Conservation (phyloP, 495 filamentous ascomycete genomes). For the Penicillium bialowiezense region DNA sequence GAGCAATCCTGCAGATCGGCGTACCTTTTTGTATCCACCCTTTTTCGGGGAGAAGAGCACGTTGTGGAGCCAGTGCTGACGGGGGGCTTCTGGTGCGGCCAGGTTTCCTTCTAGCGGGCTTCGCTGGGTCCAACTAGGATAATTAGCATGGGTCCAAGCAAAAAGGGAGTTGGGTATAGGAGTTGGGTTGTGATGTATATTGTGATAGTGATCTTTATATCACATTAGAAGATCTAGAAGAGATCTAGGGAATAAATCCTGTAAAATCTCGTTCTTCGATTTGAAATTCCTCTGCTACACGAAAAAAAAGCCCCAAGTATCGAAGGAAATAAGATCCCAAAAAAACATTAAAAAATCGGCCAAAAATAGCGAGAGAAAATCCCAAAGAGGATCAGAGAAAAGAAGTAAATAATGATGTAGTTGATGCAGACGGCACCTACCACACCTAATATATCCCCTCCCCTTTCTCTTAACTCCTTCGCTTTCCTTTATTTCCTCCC, state of each 20-base stretch:
- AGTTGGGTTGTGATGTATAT: constrained; percentile 16
- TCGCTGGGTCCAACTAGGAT: constrained; percentile 25
- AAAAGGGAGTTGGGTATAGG: constrained; percentile 8
- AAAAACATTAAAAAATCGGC: background rate
- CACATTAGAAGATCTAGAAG: constrained; percentile 1
- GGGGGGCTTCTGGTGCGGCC: constrained; percentile 35
- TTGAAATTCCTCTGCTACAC: background rate
- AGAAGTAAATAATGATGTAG: constrained; percentile 25
- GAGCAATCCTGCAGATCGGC: constrained; percentile 34
- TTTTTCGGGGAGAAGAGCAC: constrained; percentile 33
- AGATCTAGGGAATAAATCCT: no score
- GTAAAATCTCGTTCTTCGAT: background rate
- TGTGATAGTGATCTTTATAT: background rate
- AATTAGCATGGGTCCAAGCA: constrained; percentile 8
- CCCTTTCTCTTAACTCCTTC: constrained; percentile 11
- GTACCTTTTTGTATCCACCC: constrained; percentile 29
- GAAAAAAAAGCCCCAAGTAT: background rate
- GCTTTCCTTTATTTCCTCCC: constrained; percentile 7
- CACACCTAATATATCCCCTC: constrained; percentile 23
- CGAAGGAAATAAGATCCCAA: background rate
- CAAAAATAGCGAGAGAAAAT: background rate
- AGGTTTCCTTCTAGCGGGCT: constrained; percentile 33
- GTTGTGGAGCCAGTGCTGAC: constrained; percentile 39
- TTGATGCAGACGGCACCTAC: constrained; percentile 22
- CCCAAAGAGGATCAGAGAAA: background rate